Percentiles rank a stretch among this genome's conserved stretches.
These are phyloP conservation scores for Ganoderma resinaceum DNA, from an alignment of 1,284 basidiomycete genomes.

Conservation along the genomic window DNA sequence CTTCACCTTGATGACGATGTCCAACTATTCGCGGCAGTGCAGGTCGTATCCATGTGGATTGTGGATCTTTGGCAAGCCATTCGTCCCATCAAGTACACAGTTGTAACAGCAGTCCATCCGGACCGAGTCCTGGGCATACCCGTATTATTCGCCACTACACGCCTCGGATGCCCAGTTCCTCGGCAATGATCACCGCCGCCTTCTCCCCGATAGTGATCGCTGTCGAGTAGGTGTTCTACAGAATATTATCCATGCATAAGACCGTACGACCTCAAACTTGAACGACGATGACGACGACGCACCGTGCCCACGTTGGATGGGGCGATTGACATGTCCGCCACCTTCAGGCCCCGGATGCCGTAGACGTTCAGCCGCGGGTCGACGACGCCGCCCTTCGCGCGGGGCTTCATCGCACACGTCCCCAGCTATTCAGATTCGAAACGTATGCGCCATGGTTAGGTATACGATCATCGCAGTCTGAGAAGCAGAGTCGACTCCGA, in stretches of 20 bases:
- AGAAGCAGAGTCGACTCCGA: background rate
- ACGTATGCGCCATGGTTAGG: background rate
- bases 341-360: constrained; percentile 63
- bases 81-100: background rate
- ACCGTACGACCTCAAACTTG: background rate
- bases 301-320: constrained; percentile 27
- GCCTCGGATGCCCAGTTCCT: constrained; percentile 45
- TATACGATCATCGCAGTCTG: background rate
- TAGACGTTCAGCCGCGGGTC: constrained; percentile 69
- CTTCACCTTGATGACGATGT: background rate
- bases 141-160: background rate
- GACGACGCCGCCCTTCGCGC: constrained; percentile 64
- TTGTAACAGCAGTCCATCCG: background rate
- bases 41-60: background rate
- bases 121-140: background rate
- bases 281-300: background rate
- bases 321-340: constrained; percentile 59
- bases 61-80: background rate
- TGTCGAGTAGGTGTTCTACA: constrained; percentile 54
- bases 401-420: constrained; percentile 73
- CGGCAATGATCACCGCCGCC: constrained; percentile 52
- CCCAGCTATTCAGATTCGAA: constrained; percentile 58
- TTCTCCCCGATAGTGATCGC: constrained; percentile 58
- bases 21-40: background rate
- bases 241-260: background rate